Evolutionary conservation across 2,329 filamentous ascomycete genomes (phyloP).

Genomic region (Trichoderma atroviride): DNA sequence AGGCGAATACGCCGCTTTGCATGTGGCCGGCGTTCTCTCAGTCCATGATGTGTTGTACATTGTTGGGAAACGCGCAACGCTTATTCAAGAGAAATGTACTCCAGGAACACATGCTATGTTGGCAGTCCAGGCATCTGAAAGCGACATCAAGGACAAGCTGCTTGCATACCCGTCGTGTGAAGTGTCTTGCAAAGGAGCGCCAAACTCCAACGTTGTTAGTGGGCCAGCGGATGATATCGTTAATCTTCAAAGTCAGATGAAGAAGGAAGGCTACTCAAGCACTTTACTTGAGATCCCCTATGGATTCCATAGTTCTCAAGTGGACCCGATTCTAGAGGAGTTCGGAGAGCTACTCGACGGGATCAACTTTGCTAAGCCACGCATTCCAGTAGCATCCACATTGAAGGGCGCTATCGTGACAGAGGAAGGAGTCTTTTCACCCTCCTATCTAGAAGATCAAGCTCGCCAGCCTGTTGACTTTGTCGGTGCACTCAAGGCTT

Average conservation of each 20-base stretch:
- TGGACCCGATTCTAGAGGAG: no score
- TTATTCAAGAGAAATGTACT: constrained; percentile 59
- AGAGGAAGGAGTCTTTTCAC: no score
- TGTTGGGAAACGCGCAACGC: constrained; percentile 60
- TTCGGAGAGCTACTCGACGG: no score
- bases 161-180: constrained; percentile 35
- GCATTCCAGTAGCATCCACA: no score
- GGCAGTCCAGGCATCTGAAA: constrained; percentile 34
- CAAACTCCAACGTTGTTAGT: constrained; percentile 57
- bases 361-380: no score
- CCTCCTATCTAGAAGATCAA: no score
- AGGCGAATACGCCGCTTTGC: constrained; percentile 57
- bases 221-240: constrained; percentile 27
- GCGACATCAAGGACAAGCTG: neutral
- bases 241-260: no score
- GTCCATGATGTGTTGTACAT: constrained; percentile 63
- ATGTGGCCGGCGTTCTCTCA: constrained; percentile 51
- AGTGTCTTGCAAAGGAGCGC: constrained; percentile 64
- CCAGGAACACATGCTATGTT: constrained; percentile 41
- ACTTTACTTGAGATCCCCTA: no score
- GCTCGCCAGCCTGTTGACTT: constrained; percentile 12
- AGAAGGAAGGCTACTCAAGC: no score
- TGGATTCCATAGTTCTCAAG: no score
- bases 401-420: no score
- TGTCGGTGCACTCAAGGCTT: no score